Evolutionary conservation across 2,329 filamentous ascomycete genomes (phyloP), one percentile per base, ranked within the genome.

Genomic region (Pseudocercospora musae): DNA sequence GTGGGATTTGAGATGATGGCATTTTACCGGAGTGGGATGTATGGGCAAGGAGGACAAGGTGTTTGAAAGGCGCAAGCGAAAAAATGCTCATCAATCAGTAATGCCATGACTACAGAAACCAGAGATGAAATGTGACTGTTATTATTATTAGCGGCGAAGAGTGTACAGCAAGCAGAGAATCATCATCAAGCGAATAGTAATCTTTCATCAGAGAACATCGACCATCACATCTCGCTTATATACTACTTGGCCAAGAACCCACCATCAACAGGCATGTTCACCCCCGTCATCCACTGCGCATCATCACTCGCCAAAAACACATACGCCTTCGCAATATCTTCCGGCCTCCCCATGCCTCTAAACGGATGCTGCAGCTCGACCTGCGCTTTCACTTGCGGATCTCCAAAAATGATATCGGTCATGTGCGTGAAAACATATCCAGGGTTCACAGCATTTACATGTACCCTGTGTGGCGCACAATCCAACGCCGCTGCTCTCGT

Each of bases 251-350:
- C 59, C 44, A 48, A 50, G 37, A 62, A 65, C 10, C 62, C 62
- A 50, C 62, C 62, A 59, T 64, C 62, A 3, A 64, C 62, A 29
- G 59, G 59, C 49, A 64, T 54, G 40, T 64, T 64, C 40, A 61
- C 64, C 25, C 66, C 66, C 11, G 56, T 66, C 49, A 68, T 68
- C 66, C 66, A 68, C 21, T 49, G 40, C 25, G 66, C 66, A 59
- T 68, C 66, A 53, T 68, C 66, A 54, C 62, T 65, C 55, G 66
- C 66, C 23, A 68, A 49, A 54, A 68, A 68, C 29, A 68, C 49
- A 62, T 68, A 68, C 13, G 61, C 66, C 50, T 62, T 65, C 7
- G 66, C 66, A 37, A 68, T 56, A 60, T 68, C 66, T 31, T 67
- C 62, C 25, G 66, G 64, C 46, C 56, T 56, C 6, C 66, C 66